Conservation (phyloP, 139 green algal genomes). For the Chlamydomonas sp. region DNA sequence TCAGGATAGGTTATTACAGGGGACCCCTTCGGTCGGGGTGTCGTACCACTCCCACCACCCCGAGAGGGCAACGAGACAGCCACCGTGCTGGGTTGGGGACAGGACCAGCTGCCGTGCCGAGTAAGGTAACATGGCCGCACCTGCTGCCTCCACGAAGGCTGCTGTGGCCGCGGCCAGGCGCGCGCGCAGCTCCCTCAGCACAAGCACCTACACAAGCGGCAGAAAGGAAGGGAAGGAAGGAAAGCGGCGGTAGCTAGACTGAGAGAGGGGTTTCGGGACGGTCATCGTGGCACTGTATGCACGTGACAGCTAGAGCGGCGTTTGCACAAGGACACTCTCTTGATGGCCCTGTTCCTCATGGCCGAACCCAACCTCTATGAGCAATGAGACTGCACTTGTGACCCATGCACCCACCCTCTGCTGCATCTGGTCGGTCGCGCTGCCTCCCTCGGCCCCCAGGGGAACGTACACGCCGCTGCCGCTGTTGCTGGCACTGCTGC, state of each 20-base stretch:
- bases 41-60: no score
- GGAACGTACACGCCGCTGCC: not conserved
- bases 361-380: no score
- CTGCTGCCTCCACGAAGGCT: not conserved
- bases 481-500: not conserved
- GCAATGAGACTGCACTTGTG: not conserved
- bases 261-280: not conserved
- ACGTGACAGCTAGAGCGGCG: no score
- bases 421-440: constrained; percentile 43
- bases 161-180: constrained; percentile 8
- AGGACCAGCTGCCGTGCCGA: no score
- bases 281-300: no score
- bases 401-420: constrained; percentile 17
- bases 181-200: constrained; percentile 11
- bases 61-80: no score
- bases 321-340: not conserved
- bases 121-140: not conserved
- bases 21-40: no score
- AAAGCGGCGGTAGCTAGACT: not conserved
- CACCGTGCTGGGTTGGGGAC: no score
- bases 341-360: not conserved
- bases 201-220: not conserved
- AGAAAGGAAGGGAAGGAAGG: not conserved
- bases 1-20: no score
- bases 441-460: not conserved